Conservation (phyloP, 2,329 filamentous ascomycete species). For the Pseudogymnoascus sp. region DNA sequence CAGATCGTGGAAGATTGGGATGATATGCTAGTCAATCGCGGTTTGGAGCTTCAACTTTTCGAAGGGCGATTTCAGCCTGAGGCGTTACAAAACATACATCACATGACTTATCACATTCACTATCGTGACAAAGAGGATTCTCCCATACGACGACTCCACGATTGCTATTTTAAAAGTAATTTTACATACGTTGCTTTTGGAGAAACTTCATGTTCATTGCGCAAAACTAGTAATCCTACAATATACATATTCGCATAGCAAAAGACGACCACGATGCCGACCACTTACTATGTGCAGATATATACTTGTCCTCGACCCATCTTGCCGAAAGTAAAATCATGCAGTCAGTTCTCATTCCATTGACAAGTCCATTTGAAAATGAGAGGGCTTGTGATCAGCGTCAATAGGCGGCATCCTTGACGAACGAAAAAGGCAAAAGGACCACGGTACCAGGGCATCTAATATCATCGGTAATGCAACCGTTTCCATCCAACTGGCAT, state of each 20-base stretch:
- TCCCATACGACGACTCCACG: neutral
- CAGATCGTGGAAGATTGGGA: neutral
- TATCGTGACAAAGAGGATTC: neutral
- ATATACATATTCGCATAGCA: constrained; percentile 5
- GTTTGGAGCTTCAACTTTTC: constrained; percentile 7
- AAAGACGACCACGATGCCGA: neutral
- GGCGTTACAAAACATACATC: constrained; percentile 6
- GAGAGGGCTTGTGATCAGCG: neutral
- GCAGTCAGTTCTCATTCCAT: constrained; percentile 2
- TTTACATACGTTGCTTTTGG: neutral
- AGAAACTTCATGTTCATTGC: constrained; percentile 2
- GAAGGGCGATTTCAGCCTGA: constrained; percentile 5
- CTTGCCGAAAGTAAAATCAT: neutral
- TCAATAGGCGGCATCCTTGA: neutral
- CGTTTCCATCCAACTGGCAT: neutral
- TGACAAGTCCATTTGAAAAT: neutral
- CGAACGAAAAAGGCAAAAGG: neutral
- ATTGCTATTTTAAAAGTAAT: neutral
- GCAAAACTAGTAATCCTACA: constrained; percentile 1
- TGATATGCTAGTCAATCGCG: neutral
- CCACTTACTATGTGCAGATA: constrained; percentile 6
- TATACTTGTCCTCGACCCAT: neutral
- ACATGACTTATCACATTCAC: constrained; percentile 1
- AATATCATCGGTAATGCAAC: neutral
- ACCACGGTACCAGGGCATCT: neutral